Conservation (phyloP, 805 yeast genomes). For the Dipodascus geniculatus region DNA sequence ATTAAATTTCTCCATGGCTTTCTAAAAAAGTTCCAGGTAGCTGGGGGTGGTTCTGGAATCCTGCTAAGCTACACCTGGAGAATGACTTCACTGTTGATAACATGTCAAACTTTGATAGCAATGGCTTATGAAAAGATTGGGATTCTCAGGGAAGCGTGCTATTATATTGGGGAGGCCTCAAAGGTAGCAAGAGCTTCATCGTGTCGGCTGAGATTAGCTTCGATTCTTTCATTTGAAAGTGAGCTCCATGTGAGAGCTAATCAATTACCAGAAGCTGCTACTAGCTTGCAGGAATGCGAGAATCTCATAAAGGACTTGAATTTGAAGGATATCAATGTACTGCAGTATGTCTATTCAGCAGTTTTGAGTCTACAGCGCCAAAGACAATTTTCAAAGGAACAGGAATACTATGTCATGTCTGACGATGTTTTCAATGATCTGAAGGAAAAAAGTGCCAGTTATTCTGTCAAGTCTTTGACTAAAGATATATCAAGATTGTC, state of each 20-base stretch:
- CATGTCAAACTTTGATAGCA: slow-evolving; percentile 7
- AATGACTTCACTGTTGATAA: slow-evolving; percentile 6
- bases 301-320: slow-evolving; percentile 5
- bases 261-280: slow-evolving; percentile 7
- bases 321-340: slow-evolving; percentile 5
- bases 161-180: slow-evolving; percentile 10
- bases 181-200: slow-evolving; percentile 6
- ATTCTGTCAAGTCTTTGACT: not conserved
- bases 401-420: slow-evolving; percentile 9
- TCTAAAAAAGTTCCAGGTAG: not conserved
- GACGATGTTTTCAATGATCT: slow-evolving; percentile 7
- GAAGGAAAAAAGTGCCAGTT: slow-evolving; percentile 1
- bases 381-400: slow-evolving; percentile 9
- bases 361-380: slow-evolving; percentile 10
- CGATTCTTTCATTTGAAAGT: slow-evolving; percentile 8
- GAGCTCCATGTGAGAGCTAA: slow-evolving; percentile 9
- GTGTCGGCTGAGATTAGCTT: slow-evolving; percentile 3
- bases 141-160: slow-evolving; percentile 7
- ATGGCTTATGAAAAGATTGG: slow-evolving; percentile 11
- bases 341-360: slow-evolving; percentile 10
- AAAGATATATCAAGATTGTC: slow-evolving; percentile 1
- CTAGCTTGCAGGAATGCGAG: slow-evolving; percentile 8
- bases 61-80: slow-evolving; percentile 5
- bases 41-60: not conserved
- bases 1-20: slow-evolving; percentile 7